Percentiles rank a stretch among this genome's conserved stretches.
These are phyloP conservation scores for Myxozyma udenii DNA, from an alignment of 805 yeast species.

Conservation along the genomic window DNA sequence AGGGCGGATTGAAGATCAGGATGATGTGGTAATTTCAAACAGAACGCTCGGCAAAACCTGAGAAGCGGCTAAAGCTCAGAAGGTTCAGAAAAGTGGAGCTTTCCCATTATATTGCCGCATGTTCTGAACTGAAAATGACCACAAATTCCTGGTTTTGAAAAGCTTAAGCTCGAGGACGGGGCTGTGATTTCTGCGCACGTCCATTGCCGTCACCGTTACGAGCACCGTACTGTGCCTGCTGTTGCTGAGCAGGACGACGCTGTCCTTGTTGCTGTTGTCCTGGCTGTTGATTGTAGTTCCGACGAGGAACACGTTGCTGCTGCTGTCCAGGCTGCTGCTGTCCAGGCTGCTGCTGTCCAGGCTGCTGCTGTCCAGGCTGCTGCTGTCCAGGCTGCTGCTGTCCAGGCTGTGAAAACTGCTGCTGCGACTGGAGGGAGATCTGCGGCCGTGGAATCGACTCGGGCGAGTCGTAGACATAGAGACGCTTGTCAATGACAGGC, in stretches of 20 bases:
- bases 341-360: too few species aligned
- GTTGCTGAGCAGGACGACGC: conserved; percentile 17
- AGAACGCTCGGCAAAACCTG: too few species aligned
- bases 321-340: conserved; percentile 24
- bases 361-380: conserved; percentile 26
- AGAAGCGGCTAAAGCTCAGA: too few species aligned
- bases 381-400: conserved; percentile 13
- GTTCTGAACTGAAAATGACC: neutral
- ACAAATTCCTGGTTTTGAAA: neutral
- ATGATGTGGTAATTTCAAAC: too few species aligned
- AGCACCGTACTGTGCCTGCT: conserved; percentile 21
- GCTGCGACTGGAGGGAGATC: conserved; percentile 19
- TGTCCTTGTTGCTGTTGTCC: conserved; percentile 7
- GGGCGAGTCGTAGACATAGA: conserved; percentile 57
- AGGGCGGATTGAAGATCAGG: too few species aligned
- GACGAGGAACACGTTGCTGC: conserved; percentile 10
- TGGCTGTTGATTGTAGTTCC: conserved; percentile 10
- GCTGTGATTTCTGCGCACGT: neutral
- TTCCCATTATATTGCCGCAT: neutral
- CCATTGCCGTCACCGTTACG: conserved; percentile 3
- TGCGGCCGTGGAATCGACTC: conserved; percentile 31
- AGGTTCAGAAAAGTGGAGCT: too few species aligned
- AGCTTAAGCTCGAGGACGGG: neutral
- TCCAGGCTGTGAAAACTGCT: conserved; percentile 14
- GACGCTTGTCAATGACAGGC: conserved; percentile 78